Percentiles rank a stretch among this genome's conserved stretches.
phyloP scores from a whole-genome alignment of 768 basidiomycete species.

The Tylopilus rubrobrunneus region DNA sequence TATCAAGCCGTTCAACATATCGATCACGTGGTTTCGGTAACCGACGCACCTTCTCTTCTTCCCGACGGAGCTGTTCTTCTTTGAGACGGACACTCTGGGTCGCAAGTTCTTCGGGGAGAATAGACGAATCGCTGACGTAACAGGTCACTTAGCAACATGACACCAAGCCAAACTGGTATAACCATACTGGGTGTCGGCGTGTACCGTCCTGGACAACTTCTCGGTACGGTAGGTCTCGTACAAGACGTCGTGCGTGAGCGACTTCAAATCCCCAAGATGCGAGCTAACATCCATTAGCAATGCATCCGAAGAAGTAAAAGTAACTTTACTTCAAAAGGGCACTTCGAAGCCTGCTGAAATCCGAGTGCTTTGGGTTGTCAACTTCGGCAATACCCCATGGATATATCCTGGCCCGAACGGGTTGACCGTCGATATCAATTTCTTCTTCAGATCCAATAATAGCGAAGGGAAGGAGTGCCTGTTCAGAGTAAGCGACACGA shows the following conservation, averaged over 20 bases:
- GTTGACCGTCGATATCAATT: slow-evolving; percentile 87
- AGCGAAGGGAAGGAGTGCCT: slow-evolving; percentile 94
- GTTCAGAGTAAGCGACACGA: slow-evolving; percentile 5
- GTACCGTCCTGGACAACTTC: slow-evolving; percentile 89
- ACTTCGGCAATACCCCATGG: slow-evolving; percentile 99
- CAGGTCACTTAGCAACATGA: slow-evolving; percentile 22
- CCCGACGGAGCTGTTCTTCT: slow-evolving; percentile 95
- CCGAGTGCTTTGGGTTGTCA: slow-evolving; percentile 99
- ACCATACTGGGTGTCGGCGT: slow-evolving; percentile 67
- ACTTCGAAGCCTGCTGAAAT: slow-evolving; percentile 89
- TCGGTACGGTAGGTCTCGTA: slow-evolving; percentile 98
- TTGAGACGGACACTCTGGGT: slow-evolving; percentile 96
- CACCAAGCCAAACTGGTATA: neutral
- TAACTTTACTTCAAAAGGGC: slow-evolving; percentile 78
- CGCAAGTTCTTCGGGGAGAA: slow-evolving; percentile 94
- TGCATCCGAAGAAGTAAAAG: neutral
- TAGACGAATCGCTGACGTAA: slow-evolving; percentile 68
- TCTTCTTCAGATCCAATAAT: slow-evolving; percentile 98
- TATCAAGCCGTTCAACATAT: slow-evolving; percentile 29
- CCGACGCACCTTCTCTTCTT: slow-evolving; percentile 82
- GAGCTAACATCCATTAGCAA: slow-evolving; percentile 51
- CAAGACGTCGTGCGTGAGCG: slow-evolving; percentile 87
- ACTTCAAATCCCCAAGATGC: slow-evolving; percentile 92
- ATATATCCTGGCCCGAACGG: slow-evolving; percentile 90
- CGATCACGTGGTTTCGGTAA: neutral